Evolutionary conservation across 2,329 filamentous ascomycete genomes (phyloP).

Genomic region (Calonectria crousiana): DNA sequence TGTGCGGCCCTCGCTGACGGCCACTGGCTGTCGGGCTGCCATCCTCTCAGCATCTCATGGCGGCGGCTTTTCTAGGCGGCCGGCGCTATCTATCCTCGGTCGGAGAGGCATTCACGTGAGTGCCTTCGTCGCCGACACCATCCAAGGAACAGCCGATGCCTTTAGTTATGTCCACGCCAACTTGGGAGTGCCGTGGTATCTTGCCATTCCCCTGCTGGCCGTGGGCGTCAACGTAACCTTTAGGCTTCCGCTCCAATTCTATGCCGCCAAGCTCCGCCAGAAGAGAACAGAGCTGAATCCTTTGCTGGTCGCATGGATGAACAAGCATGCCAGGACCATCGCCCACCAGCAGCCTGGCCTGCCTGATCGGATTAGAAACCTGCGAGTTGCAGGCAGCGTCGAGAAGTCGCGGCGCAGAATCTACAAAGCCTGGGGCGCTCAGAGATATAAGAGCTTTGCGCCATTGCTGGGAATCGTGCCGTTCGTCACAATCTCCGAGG

Average conservation of each 20-base stretch:
- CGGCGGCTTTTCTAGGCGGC: constrained; percentile 1
- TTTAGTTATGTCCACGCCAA: constrained; percentile 58
- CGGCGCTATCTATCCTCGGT: constrained; percentile 21
- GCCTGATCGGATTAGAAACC: constrained; percentile 34
- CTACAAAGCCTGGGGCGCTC: constrained; percentile 55
- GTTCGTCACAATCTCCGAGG: constrained; percentile 65
- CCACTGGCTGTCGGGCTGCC: constrained; percentile 17
- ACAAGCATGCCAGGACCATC: constrained; percentile 38
- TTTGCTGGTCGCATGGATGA: constrained; percentile 49
- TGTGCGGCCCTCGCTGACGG: constrained; percentile 21
- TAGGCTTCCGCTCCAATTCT: constrained; percentile 61
- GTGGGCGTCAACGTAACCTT: constrained; percentile 58
- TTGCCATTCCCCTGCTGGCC: constrained; percentile 66
- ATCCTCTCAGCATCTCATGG: constrained; percentile 8
- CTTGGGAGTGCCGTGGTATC: constrained; percentile 64
- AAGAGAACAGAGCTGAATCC: constrained; percentile 47
- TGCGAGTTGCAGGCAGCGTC: constrained; percentile 41
- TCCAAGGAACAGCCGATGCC: constrained; percentile 56
- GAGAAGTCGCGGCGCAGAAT: constrained; percentile 49
- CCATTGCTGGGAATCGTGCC: constrained; percentile 58
- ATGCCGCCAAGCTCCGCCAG: constrained; percentile 50
- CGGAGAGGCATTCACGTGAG: constrained; percentile 51
- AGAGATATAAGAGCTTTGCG: constrained; percentile 60
- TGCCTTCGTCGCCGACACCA: constrained; percentile 46
- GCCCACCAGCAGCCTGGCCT: constrained; percentile 18